Base-by-base conservation (phyloP, 2,329 filamentous ascomycete genomes). In the Ceratocystis harringtonii region DNA sequence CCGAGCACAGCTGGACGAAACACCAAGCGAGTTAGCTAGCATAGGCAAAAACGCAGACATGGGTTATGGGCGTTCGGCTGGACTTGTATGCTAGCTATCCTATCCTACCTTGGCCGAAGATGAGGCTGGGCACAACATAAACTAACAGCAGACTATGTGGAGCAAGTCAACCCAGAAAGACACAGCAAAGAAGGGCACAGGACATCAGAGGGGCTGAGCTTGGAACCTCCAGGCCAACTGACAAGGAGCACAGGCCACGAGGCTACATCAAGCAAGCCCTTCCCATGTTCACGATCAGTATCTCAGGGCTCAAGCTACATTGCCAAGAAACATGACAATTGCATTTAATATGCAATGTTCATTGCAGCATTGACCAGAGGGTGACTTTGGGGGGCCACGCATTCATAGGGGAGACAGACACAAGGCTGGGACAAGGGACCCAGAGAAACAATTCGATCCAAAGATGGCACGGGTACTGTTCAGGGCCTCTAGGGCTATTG, bases 241-340 rank as follows among this genome's bases (percentile, higher is more conserved):
- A 57, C 52, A 57, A 28, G 52, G 52, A 25, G 10, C 52, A 17
- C 22, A 57, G 28, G 22, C 15, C 22, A 32, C 2, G 17, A 25
- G 22, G 22, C 22, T 41, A 41, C 36, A 41, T 41, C 36, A 41
- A 41, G 36, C 36, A 41, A 15, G 36, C 10, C 36, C 36, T 41
- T 15, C 10, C 36, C 36, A 41, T 41, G 12, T 15, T 41, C 36
- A 41, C 36, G 36, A 41, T 41, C 36, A 41, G 36, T 10, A 41
- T 41, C 48, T n/a, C 52, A 57, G 52, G 12, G 52, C 52, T 57
- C 52, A 57, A 30, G 52, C 52, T 57, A 32, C 52, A 32, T 17
- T 57, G 52, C 52, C 52, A 57, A 57, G 52, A 41, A 41, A 57
- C 52, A 28, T 57, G 52, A 57, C 52, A 57, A 57, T 30, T 57